A percentile compares a stretch with the other conserved stretches of the same genome.
These are phyloP conservation scores for Tetrahymena borealis DNA, from an alignment of 73 alveolate species.

Conservation along the genomic window DNA sequence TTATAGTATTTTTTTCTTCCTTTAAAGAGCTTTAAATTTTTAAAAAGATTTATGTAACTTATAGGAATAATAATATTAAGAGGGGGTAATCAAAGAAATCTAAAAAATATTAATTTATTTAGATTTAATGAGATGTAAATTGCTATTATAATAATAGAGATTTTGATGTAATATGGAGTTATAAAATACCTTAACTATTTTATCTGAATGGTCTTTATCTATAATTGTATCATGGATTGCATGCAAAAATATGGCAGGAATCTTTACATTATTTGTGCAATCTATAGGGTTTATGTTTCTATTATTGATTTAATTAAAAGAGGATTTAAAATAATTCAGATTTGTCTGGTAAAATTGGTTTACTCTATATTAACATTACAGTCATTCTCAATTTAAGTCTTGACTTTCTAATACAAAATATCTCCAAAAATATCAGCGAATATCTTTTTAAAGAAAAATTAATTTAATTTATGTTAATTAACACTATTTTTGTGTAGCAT, in stretches of 20 bases:
- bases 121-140: no score
- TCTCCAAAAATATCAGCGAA: not conserved
- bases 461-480: not conserved
- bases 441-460: not conserved
- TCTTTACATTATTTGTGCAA: constrained; percentile 43
- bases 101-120: no score
- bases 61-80: no score
- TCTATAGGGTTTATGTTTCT: constrained; percentile 46
- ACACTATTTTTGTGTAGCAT: not conserved
- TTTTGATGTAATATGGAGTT: not conserved
- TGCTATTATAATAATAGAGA: not conserved
- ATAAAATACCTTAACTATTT: not conserved
- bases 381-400: not conserved
- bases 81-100: no score
- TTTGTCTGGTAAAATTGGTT: no score
- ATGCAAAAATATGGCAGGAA: constrained; percentile 69
- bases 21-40: not conserved
- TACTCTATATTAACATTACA: not conserved
- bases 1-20: not conserved
- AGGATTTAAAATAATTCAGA: not conserved
- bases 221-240: constrained; percentile 61
- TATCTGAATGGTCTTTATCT: constrained; percentile 48
- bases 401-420: not conserved
- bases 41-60: no score
- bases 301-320: not conserved